Evolutionary conservation across 768 basidiomycete species (phyloP).

Genomic region (Suillus alpinus): DNA sequence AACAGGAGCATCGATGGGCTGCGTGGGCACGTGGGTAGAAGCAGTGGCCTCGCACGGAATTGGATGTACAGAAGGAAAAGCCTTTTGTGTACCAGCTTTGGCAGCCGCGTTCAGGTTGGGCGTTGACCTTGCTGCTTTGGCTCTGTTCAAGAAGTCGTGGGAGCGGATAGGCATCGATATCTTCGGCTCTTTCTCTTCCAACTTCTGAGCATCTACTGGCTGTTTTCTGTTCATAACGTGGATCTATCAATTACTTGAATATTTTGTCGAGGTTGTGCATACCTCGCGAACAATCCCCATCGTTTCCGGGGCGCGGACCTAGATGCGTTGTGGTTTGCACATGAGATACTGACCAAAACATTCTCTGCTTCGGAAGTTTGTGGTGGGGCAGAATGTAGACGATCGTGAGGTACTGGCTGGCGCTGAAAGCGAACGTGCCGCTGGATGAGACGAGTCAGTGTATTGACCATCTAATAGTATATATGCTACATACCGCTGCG

Average conservation of each 20-base stretch:
- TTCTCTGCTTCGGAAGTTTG: slow-evolving; percentile 10
- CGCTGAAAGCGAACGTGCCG: slow-evolving; percentile 25
- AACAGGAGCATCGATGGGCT: not conserved
- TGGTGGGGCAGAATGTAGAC: slow-evolving; percentile 6
- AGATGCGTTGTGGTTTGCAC: slow-evolving; percentile 2
- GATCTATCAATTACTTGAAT: not conserved
- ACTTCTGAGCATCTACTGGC: slow-evolving; percentile 1
- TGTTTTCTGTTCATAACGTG: slow-evolving; percentile 10
- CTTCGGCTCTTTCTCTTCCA: slow-evolving; percentile 7
- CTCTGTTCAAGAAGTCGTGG: slow-evolving; percentile 17
- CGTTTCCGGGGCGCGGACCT: slow-evolving; percentile 6
- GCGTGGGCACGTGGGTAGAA: not conserved
- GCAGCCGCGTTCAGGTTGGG: slow-evolving; percentile 18
- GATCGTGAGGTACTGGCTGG: slow-evolving; percentile 4
- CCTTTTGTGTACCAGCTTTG: not conserved
- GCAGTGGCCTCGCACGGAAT: not conserved
- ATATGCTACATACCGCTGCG: slow-evolving; percentile 14
- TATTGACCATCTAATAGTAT: not conserved
- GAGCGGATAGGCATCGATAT: slow-evolving; percentile 9
- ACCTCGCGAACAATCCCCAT: slow-evolving; percentile 23
- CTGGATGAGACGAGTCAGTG: not conserved
- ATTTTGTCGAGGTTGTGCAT: not conserved
- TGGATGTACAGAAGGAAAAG: not conserved
- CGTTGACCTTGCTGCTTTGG: slow-evolving; percentile 21
- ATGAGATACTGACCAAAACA: not conserved